phyloP scores from a whole-genome alignment of 2,329 filamentous ascomycete species.

The Sporothrix phasma region DNA sequence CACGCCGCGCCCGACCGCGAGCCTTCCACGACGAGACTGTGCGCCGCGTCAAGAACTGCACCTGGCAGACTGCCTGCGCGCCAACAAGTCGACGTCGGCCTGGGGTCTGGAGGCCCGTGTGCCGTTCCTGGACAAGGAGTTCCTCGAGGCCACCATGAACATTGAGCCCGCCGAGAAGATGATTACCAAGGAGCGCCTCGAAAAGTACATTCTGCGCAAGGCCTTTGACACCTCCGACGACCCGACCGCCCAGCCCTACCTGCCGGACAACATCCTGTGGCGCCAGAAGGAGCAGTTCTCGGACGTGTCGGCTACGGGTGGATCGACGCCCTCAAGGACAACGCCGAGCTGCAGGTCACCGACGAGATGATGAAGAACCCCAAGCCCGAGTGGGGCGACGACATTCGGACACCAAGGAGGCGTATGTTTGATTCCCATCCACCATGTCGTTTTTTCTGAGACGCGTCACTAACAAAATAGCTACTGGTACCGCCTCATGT shows the following conservation, averaged over 20 bases:
- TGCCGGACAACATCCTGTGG: conserved; percentile 95
- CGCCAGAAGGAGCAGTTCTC: conserved; percentile 99
- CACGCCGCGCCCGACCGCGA: conserved; percentile 83
- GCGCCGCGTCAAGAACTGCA: conserved; percentile 93
- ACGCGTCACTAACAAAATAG: conserved; percentile 30
- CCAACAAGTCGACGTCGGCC: conserved; percentile 97
- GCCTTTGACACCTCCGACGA: conserved; percentile 91
- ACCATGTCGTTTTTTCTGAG: not conserved
- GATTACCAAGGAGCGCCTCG: conserved; percentile 80
- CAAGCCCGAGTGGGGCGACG: conserved; percentile 87
- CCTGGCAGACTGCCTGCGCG: conserved; percentile 87
- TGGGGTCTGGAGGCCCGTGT: conserved; percentile 98
- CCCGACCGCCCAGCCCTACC: conserved; percentile 69
- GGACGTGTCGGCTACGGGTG: conserved; percentile 96
- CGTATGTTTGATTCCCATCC: conserved; percentile 43
- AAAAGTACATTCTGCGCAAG: conserved; percentile 97
- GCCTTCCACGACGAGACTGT: conserved; percentile 96
- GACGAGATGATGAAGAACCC: conserved; percentile 99
- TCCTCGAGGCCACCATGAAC: conserved; percentile 87
- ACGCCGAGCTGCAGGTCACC: conserved; percentile 76
- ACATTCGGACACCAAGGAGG: conserved; percentile 94
- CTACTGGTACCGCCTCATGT: conserved; percentile 98
- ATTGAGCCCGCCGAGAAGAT: conserved; percentile 93
- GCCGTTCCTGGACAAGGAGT: conserved; percentile 95
- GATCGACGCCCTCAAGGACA: conserved; percentile 96